Evolutionary conservation across 371 early-diverging fungal genomes (phyloP), one percentile per base, ranked within the genome.

Genomic region (Amoeboaphelidium occidentale): DNA sequence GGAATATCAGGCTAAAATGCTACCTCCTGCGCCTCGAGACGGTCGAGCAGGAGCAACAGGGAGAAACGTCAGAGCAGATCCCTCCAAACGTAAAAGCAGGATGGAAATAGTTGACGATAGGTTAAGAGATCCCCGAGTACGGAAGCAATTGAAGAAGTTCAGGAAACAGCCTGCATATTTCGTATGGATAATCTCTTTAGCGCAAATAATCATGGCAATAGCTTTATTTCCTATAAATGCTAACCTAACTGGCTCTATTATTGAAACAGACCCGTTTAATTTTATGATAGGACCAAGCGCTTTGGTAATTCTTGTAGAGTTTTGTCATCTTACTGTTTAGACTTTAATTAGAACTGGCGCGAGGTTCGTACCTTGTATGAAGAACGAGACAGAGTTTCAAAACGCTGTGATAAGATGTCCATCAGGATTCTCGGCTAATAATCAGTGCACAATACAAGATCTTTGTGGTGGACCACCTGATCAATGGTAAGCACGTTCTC

Each of bases 361-460:
- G 0, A 53, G 69, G 6, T 70, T 63, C 47, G 52, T 62, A 1
- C 69, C 68, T 0, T 73, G 73, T 57, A 68, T 73, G 58, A 59
- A 60, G 10, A 46, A 27, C 3, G 46, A 14, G 2, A 27, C 27
- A 2, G 2, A 10, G 46, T 22, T 54, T 20, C 17, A 23, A 1
- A 10, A 26, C 10, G 3, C 47, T 41, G 47, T 1, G 45, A 27
- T 55, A 62, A 2, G 27, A 27, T 3, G 47, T 46, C 25, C 57
- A 51, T 4, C 10, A 0, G 46, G 42, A 28, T 6, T 49, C 25
- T 52, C 32, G 25, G 49, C 14, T 45, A 50, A 23, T 25, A 23
- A 28, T 21, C 27, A 44, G 25, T 52, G 52, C 43, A 53, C 21
- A 23, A 20, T 51, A 3, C 2, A 47, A 25, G 6, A 51, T 17